phyloP scores from a whole-genome alignment of 2,329 filamentous ascomycete genomes.

The Penicillium rolfsii region DNA sequence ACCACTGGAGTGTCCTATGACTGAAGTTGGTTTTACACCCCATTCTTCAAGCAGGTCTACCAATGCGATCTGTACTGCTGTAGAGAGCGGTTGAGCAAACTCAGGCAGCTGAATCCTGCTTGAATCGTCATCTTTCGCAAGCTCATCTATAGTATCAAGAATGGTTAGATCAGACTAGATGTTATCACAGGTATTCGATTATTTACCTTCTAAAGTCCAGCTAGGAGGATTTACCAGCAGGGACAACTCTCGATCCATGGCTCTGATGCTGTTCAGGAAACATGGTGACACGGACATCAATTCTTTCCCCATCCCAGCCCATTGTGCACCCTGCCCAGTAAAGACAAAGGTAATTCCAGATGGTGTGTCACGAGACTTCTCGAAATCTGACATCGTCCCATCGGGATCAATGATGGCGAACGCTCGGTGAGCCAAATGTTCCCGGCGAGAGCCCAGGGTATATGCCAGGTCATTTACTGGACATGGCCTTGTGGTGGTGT shows the following conservation, averaged over 20 bases:
- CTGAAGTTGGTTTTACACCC: constrained; percentile 16
- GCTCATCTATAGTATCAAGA: background rate
- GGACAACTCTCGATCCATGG: constrained; percentile 6
- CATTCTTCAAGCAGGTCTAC: constrained; percentile 13
- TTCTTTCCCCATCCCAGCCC: constrained; percentile 20
- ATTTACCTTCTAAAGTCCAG: constrained; percentile 14
- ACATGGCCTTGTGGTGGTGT: background rate
- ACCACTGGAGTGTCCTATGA: constrained; percentile 29
- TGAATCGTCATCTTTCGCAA: background rate
- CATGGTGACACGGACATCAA: background rate
- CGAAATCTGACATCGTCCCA: background rate
- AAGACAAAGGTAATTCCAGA: constrained; percentile 12
- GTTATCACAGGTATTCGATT: background rate
- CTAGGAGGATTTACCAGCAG: background rate
- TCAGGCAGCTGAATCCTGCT: constrained; percentile 8
- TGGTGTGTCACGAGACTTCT: background rate
- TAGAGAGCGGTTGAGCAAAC: constrained; percentile 23
- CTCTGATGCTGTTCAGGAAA: constrained; percentile 12
- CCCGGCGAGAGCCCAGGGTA: constrained; percentile 7
- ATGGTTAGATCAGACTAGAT: background rate
- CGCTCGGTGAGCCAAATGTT: constrained; percentile 11
- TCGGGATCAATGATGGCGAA: constrained; percentile 2
- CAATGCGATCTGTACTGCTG: constrained; percentile 26
- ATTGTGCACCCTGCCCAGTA: constrained; percentile 28
- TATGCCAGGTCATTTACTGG: constrained; percentile 9